Base-by-base conservation (phyloP, 139 green algal species). In the Choricystis sp. region DNA sequence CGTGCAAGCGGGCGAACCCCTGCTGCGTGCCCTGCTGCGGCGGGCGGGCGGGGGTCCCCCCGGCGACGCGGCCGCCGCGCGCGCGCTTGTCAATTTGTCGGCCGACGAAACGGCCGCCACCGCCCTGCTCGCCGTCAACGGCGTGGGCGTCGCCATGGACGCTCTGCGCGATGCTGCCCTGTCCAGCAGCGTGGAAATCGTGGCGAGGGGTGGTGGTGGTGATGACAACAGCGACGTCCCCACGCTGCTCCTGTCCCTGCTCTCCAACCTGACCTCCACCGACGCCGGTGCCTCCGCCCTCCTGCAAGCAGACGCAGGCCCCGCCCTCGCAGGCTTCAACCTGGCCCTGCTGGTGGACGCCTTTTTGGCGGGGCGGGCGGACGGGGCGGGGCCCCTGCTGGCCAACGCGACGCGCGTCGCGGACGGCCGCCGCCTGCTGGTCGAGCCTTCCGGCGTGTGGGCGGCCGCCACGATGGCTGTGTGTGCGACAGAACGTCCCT, bases 51-150 rank as follows among this genome's bases (percentile, higher is more conserved):
- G 59, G 62, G 23, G 72, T 65, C 14, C 14, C n/a, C 21, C 59
- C 64, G 52, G 68, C 74, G 1, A 65, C 74, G 19, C 69, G 65
- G 3, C 76, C 49, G 75, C 78, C 5, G 52, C 85, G 3, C 65
- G 64, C 2, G 67, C 79, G 0, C 72, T 93, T 1, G 84, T 93
- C 14, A 93, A 93, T 69, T 69, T 93, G 1, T n/a, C n/a, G n/a
- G 80, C 74, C 2, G 79, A 89, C 64, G 75, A 81, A 19, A 49
- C 3, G 9, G n/a, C 29, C 22, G 62, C 65, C 19, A 69, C 31
- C 22, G 58, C 14, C 22, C 59, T 22, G 22, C 26, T 20, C 14
- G 59, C 16, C 22, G 2, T 21, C 19, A 19, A 21, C 26, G 29
- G 55, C 40, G 5, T 40, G 31, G 48, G 25, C 4, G 22, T 24